Conservation (phyloP, 2,329 filamentous ascomycete genomes). For the Pseudogymnoascus sp. region DNA sequence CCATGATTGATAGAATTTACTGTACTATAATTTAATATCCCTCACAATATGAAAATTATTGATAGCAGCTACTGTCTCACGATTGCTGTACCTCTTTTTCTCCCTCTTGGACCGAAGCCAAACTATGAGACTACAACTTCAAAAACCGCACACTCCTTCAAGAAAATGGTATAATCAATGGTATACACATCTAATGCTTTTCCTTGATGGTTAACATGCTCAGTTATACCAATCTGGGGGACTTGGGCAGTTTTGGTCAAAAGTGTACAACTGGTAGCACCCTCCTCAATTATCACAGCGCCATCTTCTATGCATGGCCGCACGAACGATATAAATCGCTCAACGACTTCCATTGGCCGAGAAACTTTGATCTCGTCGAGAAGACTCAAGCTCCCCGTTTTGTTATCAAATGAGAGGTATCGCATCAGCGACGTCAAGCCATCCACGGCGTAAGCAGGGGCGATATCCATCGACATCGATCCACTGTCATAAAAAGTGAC, state of each 20-base stretch:
- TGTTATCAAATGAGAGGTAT: neutral
- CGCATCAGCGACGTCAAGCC: neutral
- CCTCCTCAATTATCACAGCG: neutral
- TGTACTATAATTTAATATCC: neutral
- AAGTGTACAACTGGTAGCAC: neutral
- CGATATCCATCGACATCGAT: neutral
- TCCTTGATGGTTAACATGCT: conserved; percentile 3
- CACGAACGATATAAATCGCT: neutral
- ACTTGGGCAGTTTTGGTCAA: neutral
- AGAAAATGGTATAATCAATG: neutral
- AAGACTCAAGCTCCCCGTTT: neutral
- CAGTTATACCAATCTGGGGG: neutral
- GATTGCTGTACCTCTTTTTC: neutral
- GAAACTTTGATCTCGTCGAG: neutral
- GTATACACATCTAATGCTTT: neutral
- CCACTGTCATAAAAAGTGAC: neutral
- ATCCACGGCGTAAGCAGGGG: neutral
- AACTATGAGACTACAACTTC: neutral
- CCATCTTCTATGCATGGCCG: neutral
- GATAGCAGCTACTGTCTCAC: neutral
- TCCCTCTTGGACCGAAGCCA: neutral
- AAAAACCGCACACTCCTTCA: neutral
- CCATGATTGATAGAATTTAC: neutral
- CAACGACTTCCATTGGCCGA: neutral
- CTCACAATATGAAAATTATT: neutral